Base-by-base conservation (phyloP, 371 early-diverging fungal genomes). In the Smittium mucronatum region DNA sequence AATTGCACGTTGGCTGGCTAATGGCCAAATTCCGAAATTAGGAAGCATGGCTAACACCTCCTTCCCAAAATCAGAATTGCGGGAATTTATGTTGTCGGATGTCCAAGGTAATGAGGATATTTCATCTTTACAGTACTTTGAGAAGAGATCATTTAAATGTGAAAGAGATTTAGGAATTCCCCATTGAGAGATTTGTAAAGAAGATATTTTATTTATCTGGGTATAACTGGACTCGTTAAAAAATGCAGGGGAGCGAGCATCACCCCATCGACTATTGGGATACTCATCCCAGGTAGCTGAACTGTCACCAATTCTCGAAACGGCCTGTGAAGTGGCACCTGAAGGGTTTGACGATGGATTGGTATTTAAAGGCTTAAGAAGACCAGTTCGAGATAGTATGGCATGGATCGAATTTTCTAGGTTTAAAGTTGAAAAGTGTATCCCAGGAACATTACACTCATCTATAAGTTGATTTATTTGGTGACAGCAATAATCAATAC, bases 221-320 rank as follows among this genome's bases (percentile, higher is more conserved):
- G 66, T 29, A 74, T 71, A 34, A 57, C n/a, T 28, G 2, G 59
- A 65, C 21, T 63, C 29, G 36, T 77, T 76, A 75, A 83, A 75
- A 75, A 81, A 82, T 58, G 84, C 64, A 30, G 91, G 87, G 25
- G 97, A 96, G 31, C 94, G 81, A 34, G 95, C 86, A 78, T 95
- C 95, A 71, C 97, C 97, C 89, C 94, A 97, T 36, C 98, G 88
- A 29, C 98, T 96, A 76, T 97, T 97, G 32, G 96, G 97, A 76
- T 92, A 96, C 64, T 97, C 95, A 82, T 97, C 97, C 94, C 94
- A 95, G 30, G 86, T 80, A 70, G 35, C 75, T 83, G 64, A 83
- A 70, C 80, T 33, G 25, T 2, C 36, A 15, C 31, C 28, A 29
- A 64, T 5, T 11, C 5, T 8, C 16, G 26, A 30, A 61, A n/a